Percentiles rank a stretch among this genome's conserved stretches.
phyloP scores from a whole-genome alignment of 768 basidiomycete genomes.

The Rhodosporidiobolus sp. region DNA sequence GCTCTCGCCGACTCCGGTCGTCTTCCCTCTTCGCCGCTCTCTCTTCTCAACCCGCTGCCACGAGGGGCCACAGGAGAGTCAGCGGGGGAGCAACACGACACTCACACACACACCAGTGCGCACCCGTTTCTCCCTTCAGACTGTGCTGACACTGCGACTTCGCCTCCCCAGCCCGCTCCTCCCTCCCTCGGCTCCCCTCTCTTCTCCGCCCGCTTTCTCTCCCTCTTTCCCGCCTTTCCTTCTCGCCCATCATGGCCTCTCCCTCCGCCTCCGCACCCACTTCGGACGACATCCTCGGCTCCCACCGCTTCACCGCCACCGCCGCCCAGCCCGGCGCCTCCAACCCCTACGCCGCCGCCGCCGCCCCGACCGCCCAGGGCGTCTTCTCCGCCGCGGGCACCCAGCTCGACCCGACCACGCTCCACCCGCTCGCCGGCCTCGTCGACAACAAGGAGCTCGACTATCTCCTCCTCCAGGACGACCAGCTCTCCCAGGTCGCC shows the following conservation, averaged over 20 bases:
- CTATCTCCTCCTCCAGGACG: slow-evolving; percentile 92
- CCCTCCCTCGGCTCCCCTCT: neutral
- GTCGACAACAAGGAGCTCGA: slow-evolving; percentile 77
- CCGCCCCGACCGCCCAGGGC: slow-evolving; percentile 75
- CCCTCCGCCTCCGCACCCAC: slow-evolving; percentile 15
- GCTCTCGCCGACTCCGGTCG: no score
- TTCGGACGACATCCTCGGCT: slow-evolving; percentile 39
- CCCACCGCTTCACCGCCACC: slow-evolving; percentile 38
- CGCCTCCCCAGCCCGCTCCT: neutral
- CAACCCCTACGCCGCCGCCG: slow-evolving; percentile 16
- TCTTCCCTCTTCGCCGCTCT: no score
- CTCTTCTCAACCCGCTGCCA: no score
- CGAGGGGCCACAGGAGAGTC: no score
- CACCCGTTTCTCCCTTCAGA: no score
- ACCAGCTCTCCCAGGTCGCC: slow-evolving; percentile 85
- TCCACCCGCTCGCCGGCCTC: slow-evolving; percentile 89
- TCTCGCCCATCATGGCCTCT: slow-evolving; percentile 4
- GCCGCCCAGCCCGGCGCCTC: slow-evolving; percentile 7
- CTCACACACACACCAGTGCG: no score
- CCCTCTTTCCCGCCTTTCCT: no score
- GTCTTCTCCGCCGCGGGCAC: slow-evolving; percentile 62
- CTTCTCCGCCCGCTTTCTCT: neutral
- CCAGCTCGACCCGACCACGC: slow-evolving; percentile 82
- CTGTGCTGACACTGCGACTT: slow-evolving; percentile 11
- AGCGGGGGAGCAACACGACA: no score